Conservation (phyloP, 441 rosid species). For the Viola pubescens region DNA sequence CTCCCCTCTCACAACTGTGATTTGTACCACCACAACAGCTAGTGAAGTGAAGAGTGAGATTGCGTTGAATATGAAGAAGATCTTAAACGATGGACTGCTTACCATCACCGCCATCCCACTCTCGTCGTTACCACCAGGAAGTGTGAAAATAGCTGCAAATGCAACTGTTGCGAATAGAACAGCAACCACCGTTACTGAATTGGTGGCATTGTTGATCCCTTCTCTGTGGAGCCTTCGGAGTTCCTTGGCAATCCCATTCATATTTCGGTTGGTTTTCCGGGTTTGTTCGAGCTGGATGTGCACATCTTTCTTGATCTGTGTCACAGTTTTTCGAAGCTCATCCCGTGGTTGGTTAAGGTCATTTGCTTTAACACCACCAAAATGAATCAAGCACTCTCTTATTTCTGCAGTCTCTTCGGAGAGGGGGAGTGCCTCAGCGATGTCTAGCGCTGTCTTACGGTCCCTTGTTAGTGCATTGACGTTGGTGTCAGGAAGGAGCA, state of each 20-base stretch:
- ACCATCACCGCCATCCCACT: constrained; percentile 50
- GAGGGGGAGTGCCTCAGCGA: constrained; percentile 66
- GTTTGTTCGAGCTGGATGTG: constrained; percentile 82
- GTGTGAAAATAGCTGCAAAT: constrained; percentile 71
- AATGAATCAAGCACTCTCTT: constrained; percentile 45
- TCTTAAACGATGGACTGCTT: constrained; percentile 39
- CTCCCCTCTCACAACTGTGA: constrained; percentile 82
- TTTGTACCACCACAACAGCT: constrained; percentile 87
- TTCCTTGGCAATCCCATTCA: constrained; percentile 70
- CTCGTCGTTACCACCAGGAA: constrained; percentile 71
- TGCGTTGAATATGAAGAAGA: constrained; percentile 67
- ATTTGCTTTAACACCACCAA: constrained; percentile 65
- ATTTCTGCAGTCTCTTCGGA: constrained; percentile 64
- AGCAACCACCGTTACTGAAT: constrained; percentile 85
- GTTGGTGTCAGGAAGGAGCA: constrained; percentile 57
- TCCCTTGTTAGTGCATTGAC: constrained; percentile 75
- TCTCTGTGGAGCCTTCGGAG: constrained; percentile 64
- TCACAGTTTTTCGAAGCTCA: constrained; percentile 68
- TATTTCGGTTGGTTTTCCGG: constrained; percentile 69
- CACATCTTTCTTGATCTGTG: constrained; percentile 68
- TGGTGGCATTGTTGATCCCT: constrained; percentile 87
- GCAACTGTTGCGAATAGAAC: constrained; percentile 92
- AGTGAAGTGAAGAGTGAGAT: constrained; percentile 76
- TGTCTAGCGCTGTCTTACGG: constrained; percentile 70
- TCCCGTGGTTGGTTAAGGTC: constrained; percentile 73